Base-by-base conservation (phyloP, 192 early-diverging fungal species). In the Kappamyces sp. region DNA sequence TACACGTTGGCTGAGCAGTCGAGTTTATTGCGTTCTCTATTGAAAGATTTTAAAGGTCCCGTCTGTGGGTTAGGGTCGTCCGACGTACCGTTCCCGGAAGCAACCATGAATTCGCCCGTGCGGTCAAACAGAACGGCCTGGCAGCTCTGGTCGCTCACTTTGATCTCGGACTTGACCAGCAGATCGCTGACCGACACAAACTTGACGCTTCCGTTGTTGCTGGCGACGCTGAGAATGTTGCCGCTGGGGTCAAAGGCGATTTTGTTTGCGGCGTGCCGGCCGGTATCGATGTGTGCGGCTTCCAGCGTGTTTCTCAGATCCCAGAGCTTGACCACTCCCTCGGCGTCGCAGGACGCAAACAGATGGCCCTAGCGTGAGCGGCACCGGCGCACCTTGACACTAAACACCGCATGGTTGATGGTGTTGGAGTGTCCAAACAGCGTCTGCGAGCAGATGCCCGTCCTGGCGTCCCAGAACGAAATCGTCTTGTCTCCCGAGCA, bases 401-500 rank as follows among this genome's bases (percentile, higher is more conserved):
- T 58, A 41, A 80, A 67, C 2, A 64, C 38, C 4, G 69, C 71
- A 49, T 59, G 48, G 52, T 81, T 81, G 31, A 81, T 67, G 7
- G 79, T 67, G 55, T 76, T 79, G 54, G 54, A 55, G 59, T 81
- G 79, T 8, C 76, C 76, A 61, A 63, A 81, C 14, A 81, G 63
- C 2, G 79, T 81, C 59, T 79, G 76, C 31, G 59, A 47, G 41
- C 71, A 74, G 6, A 75, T 59, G 32, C 71, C 76, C 1, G 76
- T 75, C 7, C 79, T 66, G 5, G 72, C 66, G 57, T 81, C 79
- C 79, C 79, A 81, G 39, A 78, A 55, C 5, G 71, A 72, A 7
- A 81, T 63, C 4, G 79, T 76, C 59, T 78, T 81, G 61, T 81
- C 79, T 5, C 76, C 72, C 2, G 72, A 75, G 47, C 79, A 73